Evolutionary conservation across 1,284 basidiomycete genomes (phyloP).

Genomic region (Mixia osmundae): DNA sequence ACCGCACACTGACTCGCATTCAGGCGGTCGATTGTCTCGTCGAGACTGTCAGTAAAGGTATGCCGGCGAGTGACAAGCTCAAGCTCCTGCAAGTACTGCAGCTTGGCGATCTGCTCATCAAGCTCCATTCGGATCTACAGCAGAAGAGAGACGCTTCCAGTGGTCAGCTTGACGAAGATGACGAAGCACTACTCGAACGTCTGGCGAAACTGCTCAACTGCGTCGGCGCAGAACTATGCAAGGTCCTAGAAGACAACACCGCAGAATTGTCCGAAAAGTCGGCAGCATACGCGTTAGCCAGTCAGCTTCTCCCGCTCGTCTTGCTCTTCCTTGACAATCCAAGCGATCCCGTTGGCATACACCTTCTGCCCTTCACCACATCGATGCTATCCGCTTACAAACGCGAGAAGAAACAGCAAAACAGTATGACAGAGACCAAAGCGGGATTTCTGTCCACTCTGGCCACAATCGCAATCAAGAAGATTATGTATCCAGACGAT

Average conservation of each 20-base stretch:
- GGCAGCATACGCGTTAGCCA: slow-evolving; percentile 44
- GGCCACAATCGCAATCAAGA: slow-evolving; percentile 54
- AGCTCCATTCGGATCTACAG: slow-evolving; percentile 55
- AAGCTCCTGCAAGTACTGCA: slow-evolving; percentile 75
- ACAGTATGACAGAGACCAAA: slow-evolving; percentile 40
- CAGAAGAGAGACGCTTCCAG: slow-evolving; percentile 37
- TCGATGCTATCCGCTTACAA: slow-evolving; percentile 53
- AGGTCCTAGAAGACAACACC: slow-evolving; percentile 51
- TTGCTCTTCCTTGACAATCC: slow-evolving; percentile 74
- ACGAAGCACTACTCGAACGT: slow-evolving; percentile 68
- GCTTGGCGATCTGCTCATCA: slow-evolving; percentile 50
- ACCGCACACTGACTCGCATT: slow-evolving; percentile 42
- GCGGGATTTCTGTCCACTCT: slow-evolving; percentile 57
- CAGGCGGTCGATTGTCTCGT: slow-evolving; percentile 58
- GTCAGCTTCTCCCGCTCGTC: slow-evolving; percentile 52
- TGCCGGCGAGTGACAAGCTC: slow-evolving; percentile 78
- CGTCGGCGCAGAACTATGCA: slow-evolving; percentile 60
- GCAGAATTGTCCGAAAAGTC: slow-evolving; percentile 36
- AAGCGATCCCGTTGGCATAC: slow-evolving; percentile 62
- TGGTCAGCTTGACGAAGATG: slow-evolving; percentile 34
- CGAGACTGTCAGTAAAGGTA: slow-evolving; percentile 69
- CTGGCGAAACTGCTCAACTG: slow-evolving; percentile 65
- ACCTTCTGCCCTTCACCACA: slow-evolving; percentile 57
- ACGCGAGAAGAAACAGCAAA: slow-evolving; percentile 40
- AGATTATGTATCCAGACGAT: slow-evolving; percentile 33